Percentiles rank a stretch among this genome's conserved stretches.
phyloP scores from a whole-genome alignment of 768 basidiomycete genomes.

The Sarcodon sp. region DNA sequence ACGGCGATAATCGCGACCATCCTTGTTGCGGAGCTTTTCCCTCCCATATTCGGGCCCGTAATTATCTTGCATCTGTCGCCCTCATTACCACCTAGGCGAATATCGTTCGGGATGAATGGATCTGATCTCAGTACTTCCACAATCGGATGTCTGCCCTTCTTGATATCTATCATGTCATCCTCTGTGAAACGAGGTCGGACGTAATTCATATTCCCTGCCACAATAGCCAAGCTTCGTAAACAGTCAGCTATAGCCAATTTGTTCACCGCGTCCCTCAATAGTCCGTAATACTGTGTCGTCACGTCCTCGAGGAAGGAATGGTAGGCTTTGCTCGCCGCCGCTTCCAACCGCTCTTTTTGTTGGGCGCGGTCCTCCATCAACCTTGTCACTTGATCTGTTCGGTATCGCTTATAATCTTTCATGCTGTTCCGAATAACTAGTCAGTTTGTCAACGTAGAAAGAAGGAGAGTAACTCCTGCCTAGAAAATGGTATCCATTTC shows the following conservation, averaged over 20 bases:
- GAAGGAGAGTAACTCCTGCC: slow-evolving; percentile 21
- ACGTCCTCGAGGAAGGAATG: slow-evolving; percentile 60
- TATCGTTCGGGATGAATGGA: slow-evolving; percentile 79
- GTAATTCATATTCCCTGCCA: slow-evolving; percentile 61
- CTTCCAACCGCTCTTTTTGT: slow-evolving; percentile 58
- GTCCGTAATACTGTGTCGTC: slow-evolving; percentile 47
- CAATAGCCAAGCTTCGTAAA: slow-evolving; percentile 69
- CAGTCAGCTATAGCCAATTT: slow-evolving; percentile 83
- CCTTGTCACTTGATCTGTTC: slow-evolving; percentile 49
- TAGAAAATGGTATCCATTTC: slow-evolving; percentile 55
- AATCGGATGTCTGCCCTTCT: slow-evolving; percentile 89
- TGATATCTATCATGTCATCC: slow-evolving; percentile 55
- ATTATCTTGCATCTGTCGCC: slow-evolving; percentile 51
- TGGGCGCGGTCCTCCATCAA: slow-evolving; percentile 65
- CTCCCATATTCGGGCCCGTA: slow-evolving; percentile 83
- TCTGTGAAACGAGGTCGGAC: slow-evolving; percentile 66
- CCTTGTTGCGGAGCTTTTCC: slow-evolving; percentile 76
- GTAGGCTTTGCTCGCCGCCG: slow-evolving; percentile 55
- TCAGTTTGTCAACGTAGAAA: slow-evolving; percentile 1
- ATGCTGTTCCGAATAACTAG: slow-evolving; percentile 35
- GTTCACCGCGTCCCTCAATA: slow-evolving; percentile 64
- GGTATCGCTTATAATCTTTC: slow-evolving; percentile 58
- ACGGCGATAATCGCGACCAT: slow-evolving; percentile 68
- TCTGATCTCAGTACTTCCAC: slow-evolving; percentile 66
- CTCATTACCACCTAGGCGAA: slow-evolving; percentile 42